Evolutionary conservation across 192 early-diverging fungal genomes (phyloP), one percentile per base, ranked within the genome.

Genomic region (Backusella westeae): DNA sequence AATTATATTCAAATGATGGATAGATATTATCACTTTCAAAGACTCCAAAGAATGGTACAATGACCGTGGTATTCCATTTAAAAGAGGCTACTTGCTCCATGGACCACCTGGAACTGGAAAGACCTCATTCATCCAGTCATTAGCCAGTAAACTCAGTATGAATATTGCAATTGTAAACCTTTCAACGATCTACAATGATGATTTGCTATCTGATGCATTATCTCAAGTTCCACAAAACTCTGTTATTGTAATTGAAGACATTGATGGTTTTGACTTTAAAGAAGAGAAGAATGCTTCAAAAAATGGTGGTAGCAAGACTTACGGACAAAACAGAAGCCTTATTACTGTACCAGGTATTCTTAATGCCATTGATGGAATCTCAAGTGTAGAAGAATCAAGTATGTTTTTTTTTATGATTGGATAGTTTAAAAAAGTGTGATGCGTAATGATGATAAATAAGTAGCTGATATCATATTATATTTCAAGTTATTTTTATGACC

Each of bases 51-150:
- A 80, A 15, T 88, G 85, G 85, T 88, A 85, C 74, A 78, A 78
- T 52, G 80, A 80, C 14, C 76, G 82, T 17, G 87, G 87, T 59
- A 86, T 87, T 52, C 87, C 87, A 67, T 84, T 85, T 65, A 79
- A 85, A n/a, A 84, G 87, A 9, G 85, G 87, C 10, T 82, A 85
- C 67, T 81, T 88, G 21, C 81, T 88, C 23, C 79, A 88, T 75
- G 87, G 87, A 73, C 83, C 83, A 59, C 87, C 87, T 17, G 87
- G 87, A 42, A 85, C 87, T 6, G 87, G 87, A 15, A 88, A 88
- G 44, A 83, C 84, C 14, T 87, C 85, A 0, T 77, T 87, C 66
- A 85, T 88, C 35, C 81, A 83, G 15, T 86, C 87, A 26, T 68
- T 88, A 71, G 87, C 85, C 19, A 72, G 83, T n/a, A 75, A 86